Percentiles rank a stretch among this genome's conserved stretches.
These are phyloP conservation scores for Trichoderma reesei DNA, from an alignment of 495 filamentous ascomycete species.

Conservation along the genomic window DNA sequence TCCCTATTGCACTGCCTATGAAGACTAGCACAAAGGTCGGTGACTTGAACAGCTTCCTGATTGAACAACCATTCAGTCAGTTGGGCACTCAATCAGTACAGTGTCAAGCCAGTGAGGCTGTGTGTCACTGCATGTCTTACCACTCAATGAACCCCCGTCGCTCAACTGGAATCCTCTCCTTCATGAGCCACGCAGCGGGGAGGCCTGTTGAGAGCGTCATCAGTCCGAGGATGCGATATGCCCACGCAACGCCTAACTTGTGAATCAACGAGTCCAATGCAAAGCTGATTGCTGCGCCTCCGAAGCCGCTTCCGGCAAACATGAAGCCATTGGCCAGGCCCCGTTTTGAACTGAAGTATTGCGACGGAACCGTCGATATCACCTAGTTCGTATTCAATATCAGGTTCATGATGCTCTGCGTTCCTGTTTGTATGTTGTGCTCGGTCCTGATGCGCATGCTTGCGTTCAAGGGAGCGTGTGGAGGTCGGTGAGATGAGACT, in stretches of 20 bases:
- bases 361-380: conserved; percentile 39
- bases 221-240: conserved; percentile 41
- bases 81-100: neutral
- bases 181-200: conserved; percentile 48
- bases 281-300: conserved; percentile 41
- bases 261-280: conserved; percentile 37
- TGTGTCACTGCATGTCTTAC: conserved; percentile 15
- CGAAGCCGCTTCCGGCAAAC: conserved; percentile 44
- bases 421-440: neutral
- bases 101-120: too few species aligned
- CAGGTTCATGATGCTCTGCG: neutral
- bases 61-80: neutral
- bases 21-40: conserved; percentile 43
- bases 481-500: neutral
- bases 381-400: conserved; percentile 20
- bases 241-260: conserved; percentile 42
- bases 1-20: conserved; percentile 44
- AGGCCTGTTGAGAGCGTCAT: conserved; percentile 27
- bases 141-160: conserved; percentile 41
- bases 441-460: neutral
- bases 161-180: conserved; percentile 40
- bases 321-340: conserved; percentile 50
- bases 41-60: conserved; percentile 40
- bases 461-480: neutral
- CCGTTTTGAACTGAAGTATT: conserved; percentile 45